Conservation (phyloP, 257 asterid species). For the Rubia yunnanensis region DNA sequence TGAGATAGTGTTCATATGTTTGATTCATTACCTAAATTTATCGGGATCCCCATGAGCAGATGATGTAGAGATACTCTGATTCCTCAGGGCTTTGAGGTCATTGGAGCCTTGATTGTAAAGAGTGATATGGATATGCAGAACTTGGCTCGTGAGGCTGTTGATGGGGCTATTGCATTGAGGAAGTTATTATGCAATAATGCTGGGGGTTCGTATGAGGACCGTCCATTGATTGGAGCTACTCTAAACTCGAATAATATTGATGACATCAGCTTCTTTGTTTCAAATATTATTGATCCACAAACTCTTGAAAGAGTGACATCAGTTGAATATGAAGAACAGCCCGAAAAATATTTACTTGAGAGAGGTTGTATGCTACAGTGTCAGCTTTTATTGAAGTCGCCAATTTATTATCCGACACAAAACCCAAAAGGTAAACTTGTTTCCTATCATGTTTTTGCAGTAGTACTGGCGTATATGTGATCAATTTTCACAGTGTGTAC, state of each 20-base stretch:
- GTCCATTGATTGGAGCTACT: slow-evolving; percentile 51
- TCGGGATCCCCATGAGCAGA: slow-evolving; percentile 32
- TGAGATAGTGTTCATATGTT: background rate
- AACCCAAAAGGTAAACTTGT: slow-evolving; percentile 43
- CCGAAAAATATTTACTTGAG: slow-evolving; percentile 67
- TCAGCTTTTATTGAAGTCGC: slow-evolving; percentile 60
- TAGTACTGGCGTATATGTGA: background rate
- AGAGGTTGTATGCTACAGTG: slow-evolving; percentile 63
- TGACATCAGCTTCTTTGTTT: slow-evolving; percentile 52
- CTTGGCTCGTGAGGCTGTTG: slow-evolving; percentile 45
- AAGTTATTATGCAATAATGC: slow-evolving; percentile 26
- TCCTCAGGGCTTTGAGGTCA: slow-evolving; percentile 74
- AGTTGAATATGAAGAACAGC: slow-evolving; percentile 50
- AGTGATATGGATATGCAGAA: slow-evolving; percentile 25
- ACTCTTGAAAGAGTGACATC: slow-evolving; percentile 35
- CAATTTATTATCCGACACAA: slow-evolving; percentile 49
- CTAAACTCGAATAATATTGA: slow-evolving; percentile 35
- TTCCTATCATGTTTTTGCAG: background rate
- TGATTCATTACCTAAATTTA: background rate
- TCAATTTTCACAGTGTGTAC: background rate
- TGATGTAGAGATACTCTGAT: slow-evolving; percentile 58
- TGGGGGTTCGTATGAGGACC: slow-evolving; percentile 18
- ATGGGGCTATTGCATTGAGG: slow-evolving; percentile 44
- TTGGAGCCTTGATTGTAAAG: slow-evolving; percentile 60
- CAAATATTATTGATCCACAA: slow-evolving; percentile 26